Base-by-base conservation (phyloP, 2,329 filamentous ascomycete species). In the Trichoderma atrobrunneum region DNA sequence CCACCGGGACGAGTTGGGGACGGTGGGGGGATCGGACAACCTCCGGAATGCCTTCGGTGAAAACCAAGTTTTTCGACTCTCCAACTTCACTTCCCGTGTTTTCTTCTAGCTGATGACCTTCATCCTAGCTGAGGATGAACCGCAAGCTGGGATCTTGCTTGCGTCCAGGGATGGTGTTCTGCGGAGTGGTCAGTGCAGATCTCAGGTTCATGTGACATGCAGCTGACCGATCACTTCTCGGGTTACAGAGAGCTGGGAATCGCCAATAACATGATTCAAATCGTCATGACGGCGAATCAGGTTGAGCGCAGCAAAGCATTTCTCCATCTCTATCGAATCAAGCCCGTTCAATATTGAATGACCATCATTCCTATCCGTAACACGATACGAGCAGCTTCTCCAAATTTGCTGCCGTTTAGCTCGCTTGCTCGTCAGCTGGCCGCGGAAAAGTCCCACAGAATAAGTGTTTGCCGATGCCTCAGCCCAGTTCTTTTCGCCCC, bases 11-110 rank as follows among this genome's bases (percentile, higher is more conserved):
- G 16, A 18, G 26, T 69, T 61, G 66, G 56, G 61, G 67, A 69
- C 24, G 32, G 66, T 32, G 65, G 66, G 66, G 66, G 64, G 34
- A n/a, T 62, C 67, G 67, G 67, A 54, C 67, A 70, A 61, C 57
- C 39, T 62, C 67, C 67, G 67, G 36, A 10, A 16, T 54, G 14
- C 6, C 14, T 54, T 70, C 57, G 67, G 57, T 70, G 67, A 28
- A 32, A 28, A 34, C 36, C 30, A 26, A 16, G 14, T 26, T 26
- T 60, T 21, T 24, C 21, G 7, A 48, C 12, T 54, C 21, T 39
- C 16, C 57, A 54, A 16, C 30, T 32, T 34, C 67, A 34, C 24
- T 48, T 62, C 57, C 67, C 67, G 67, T 48, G 7, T 54, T 39
- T 61, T 70, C 67, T 62, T 70, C 67, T 70, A 70, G 67, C 67